Conservation (phyloP, 805 yeast species). For the Saturnispora quitensis region DNA sequence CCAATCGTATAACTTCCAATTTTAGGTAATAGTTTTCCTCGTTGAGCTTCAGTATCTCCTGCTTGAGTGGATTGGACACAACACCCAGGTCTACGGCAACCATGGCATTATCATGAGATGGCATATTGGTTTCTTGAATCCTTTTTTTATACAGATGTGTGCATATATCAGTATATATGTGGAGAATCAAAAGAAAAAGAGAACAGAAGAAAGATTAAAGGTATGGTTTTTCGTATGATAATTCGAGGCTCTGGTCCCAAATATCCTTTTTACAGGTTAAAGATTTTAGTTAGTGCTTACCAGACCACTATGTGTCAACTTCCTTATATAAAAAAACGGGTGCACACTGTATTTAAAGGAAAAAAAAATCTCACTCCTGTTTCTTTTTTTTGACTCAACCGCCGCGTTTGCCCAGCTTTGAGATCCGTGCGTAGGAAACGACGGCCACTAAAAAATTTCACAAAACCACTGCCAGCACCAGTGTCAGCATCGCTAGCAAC, state of each 20-base stretch:
- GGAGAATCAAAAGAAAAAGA: not conserved
- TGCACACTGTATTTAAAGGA: not conserved
- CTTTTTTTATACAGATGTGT: not conserved
- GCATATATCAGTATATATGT: not conserved
- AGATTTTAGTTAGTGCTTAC: not conserved
- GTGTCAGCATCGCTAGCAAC: too few species aligned
- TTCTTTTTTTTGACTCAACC: not conserved
- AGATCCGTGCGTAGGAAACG: not conserved
- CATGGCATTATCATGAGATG: conserved; percentile 4
- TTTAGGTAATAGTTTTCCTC: conserved; percentile 38
- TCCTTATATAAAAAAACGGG: not conserved
- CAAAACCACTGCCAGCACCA: too few species aligned
- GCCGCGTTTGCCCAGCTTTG: not conserved
- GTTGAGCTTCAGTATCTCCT: conserved; percentile 33
- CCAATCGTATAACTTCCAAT: conserved; percentile 35
- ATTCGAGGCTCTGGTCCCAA: not conserved
- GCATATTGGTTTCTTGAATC: not conserved
- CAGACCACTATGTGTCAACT: not conserved
- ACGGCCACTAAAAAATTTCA: too few species aligned
- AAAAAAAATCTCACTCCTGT: not conserved
- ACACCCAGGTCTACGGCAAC: conserved; percentile 18
- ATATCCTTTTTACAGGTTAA: not conserved
- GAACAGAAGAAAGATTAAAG: not conserved
- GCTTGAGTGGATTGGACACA: conserved; percentile 28
- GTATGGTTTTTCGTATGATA: not conserved